Percentiles rank a stretch among this genome's conserved stretches.
phyloP scores from a whole-genome alignment of 371 early-diverging fungal genomes.

The Mucor indicus region DNA sequence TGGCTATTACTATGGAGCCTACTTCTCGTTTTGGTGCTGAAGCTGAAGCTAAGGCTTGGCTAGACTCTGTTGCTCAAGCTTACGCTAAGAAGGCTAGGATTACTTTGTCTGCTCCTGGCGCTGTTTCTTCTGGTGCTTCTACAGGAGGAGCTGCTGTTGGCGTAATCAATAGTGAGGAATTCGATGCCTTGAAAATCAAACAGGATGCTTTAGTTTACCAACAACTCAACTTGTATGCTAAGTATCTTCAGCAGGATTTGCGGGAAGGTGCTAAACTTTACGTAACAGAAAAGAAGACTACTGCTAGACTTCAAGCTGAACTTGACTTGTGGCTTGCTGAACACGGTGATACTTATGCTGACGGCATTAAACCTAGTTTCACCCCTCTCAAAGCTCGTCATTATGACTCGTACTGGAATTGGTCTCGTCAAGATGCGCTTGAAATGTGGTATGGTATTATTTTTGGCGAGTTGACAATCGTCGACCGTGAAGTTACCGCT shows the following conservation, averaged over 20 bases:
- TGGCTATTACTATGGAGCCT: conserved; percentile 87
- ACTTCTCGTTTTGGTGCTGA: conserved; percentile 76
- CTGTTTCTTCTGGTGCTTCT: conserved; percentile 57
- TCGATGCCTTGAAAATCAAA: conserved; percentile 78
- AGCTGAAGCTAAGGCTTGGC: conserved; percentile 87
- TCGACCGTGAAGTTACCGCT: conserved; percentile 92
- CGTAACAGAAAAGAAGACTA: conserved; percentile 66
- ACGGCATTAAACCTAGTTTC: conserved; percentile 88
- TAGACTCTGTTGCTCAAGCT: conserved; percentile 73
- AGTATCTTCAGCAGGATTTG: conserved; percentile 85
- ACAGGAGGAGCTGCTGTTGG: conserved; percentile 64
- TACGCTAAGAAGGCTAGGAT: conserved; percentile 84
- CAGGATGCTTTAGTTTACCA: conserved; percentile 76
- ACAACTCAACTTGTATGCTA: conserved; percentile 86
- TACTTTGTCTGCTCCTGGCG: conserved; percentile 61
- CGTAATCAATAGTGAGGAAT: conserved; percentile 87
- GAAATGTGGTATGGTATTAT: conserved; percentile 89
- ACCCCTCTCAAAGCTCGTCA: conserved; percentile 80
- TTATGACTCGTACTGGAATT: conserved; percentile 97
- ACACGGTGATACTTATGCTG: conserved; percentile 85
- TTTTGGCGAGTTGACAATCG: conserved; percentile 85
- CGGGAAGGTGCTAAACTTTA: conserved; percentile 74
- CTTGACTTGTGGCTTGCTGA: conserved; percentile 88
- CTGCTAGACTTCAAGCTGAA: conserved; percentile 73
- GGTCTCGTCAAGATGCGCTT: conserved; percentile 93